These are phyloP conservation scores for Ascoidea asiatica DNA, from an alignment of 805 yeast genomes.

Conservation along the genomic window DNA sequence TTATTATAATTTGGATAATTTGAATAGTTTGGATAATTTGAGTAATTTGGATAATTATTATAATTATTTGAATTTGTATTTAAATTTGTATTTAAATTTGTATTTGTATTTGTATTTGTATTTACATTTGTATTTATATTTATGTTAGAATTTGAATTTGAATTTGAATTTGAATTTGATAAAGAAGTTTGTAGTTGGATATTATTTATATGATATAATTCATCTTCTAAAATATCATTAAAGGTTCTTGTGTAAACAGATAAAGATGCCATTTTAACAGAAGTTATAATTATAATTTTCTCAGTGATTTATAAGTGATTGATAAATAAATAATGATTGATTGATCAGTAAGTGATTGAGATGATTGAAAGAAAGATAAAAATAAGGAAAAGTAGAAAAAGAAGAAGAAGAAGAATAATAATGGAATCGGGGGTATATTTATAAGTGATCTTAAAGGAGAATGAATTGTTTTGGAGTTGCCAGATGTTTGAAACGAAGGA, in stretches of 20 bases:
- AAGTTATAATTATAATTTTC: too few species aligned
- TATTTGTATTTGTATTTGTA: neutral
- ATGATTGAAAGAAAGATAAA: too few species aligned
- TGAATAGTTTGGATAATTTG: neutral
- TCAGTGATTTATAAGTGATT: too few species aligned
- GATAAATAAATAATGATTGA: too few species aligned
- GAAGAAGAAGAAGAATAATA: too few species aligned
- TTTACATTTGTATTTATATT: neutral
- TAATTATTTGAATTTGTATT: neutral
- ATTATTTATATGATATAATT: constrained; percentile 25
- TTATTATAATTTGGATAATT: constrained; percentile 1
- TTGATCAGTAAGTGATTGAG: too few species aligned
- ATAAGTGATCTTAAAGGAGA: too few species aligned
- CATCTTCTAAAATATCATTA: constrained; percentile 49
- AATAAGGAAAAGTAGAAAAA: too few species aligned
- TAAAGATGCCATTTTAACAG: neutral
- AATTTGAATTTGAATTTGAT: neutral
- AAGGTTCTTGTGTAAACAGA: constrained; percentile 17
- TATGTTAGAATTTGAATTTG: neutral
- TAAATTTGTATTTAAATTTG: neutral
- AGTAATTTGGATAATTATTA: too few species aligned
- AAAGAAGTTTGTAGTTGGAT: neutral
- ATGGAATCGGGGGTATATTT: too few species aligned
- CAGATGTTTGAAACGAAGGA: too few species aligned
- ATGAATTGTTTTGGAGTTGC: too few species aligned